Percentiles rank a stretch among this genome's conserved stretches.
Evolutionary conservation across 306 rosid species (phyloP).

Genomic region (Lagenaria siceraria): DNA sequence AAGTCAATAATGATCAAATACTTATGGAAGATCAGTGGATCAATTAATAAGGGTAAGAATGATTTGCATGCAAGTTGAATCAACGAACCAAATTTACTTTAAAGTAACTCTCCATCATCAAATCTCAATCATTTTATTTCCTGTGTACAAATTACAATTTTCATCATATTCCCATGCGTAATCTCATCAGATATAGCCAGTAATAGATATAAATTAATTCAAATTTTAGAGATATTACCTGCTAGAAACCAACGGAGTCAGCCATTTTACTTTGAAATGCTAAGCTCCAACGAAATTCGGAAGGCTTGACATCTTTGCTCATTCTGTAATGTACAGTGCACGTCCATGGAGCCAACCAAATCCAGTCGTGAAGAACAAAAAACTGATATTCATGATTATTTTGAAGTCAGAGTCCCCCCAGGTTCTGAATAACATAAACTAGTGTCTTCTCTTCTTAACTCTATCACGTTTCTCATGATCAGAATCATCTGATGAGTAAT

Average conservation of each 20-base stretch:
- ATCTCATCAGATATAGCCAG: background rate
- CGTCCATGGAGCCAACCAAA: background rate
- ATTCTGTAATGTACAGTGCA: background rate
- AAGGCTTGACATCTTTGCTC: background rate
- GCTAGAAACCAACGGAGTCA: background rate
- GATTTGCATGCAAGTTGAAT: too few relatives aligned
- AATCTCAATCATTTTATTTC: background rate
- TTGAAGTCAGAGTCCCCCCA: background rate
- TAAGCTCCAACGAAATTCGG: background rate
- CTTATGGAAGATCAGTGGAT: too few relatives aligned
- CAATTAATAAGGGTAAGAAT: too few relatives aligned
- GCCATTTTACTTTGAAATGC: background rate
- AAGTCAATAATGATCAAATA: too few relatives aligned
- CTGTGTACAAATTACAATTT: background rate
- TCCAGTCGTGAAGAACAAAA: background rate
- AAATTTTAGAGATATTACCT: background rate
- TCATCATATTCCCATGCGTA: background rate
- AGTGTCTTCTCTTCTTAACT: constrained; percentile 17
- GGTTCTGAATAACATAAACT: background rate
- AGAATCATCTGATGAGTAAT: constrained; percentile 22
- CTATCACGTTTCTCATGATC: constrained; percentile 10
- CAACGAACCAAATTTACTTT: too few relatives aligned
- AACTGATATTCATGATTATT: background rate
- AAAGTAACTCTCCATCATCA: too few relatives aligned
- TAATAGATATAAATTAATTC: background rate